Conservation (phyloP, 495 filamentous ascomycete species). For the Viridothelium virens region DNA sequence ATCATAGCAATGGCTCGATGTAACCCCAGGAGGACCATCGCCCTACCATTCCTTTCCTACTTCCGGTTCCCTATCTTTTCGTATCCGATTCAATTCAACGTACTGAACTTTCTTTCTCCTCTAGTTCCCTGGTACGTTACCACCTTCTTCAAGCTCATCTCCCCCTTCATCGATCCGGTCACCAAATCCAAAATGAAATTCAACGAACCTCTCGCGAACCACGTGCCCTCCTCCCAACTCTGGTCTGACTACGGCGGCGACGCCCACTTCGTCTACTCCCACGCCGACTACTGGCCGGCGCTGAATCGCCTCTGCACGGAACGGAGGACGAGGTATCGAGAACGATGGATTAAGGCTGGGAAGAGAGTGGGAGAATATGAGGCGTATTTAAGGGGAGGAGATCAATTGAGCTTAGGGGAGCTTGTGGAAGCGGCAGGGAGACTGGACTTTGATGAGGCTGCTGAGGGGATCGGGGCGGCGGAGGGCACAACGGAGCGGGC, state of each 20-base stretch:
- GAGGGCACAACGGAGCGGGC: neutral
- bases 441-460: neutral
- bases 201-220: conserved; percentile 73
- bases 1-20: too few relatives aligned
- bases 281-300: conserved; percentile 81
- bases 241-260: conserved; percentile 60
- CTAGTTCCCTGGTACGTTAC: conserved; percentile 79
- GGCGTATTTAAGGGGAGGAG: conserved; percentile 63
- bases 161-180: conserved; percentile 87
- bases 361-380: conserved; percentile 78
- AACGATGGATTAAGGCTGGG: conserved; percentile 71
- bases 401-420: conserved; percentile 27
- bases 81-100: neutral
- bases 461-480: neutral
- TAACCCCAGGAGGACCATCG: too few relatives aligned
- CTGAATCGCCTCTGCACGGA: conserved; percentile 58
- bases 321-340: conserved; percentile 48
- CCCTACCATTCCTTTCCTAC: neutral
- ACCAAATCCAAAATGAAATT: conserved; percentile 91
- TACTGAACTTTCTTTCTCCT: too few relatives aligned
- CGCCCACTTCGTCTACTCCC: conserved; percentile 79
- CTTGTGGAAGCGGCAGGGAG: conserved; percentile 8
- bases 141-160: conserved; percentile 91
- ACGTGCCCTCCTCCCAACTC: conserved; percentile 71
- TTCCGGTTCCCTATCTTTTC: conserved; percentile 4